Conservation (phyloP, 2,329 filamentous ascomycete species). For the Xylaria polymorpha region DNA sequence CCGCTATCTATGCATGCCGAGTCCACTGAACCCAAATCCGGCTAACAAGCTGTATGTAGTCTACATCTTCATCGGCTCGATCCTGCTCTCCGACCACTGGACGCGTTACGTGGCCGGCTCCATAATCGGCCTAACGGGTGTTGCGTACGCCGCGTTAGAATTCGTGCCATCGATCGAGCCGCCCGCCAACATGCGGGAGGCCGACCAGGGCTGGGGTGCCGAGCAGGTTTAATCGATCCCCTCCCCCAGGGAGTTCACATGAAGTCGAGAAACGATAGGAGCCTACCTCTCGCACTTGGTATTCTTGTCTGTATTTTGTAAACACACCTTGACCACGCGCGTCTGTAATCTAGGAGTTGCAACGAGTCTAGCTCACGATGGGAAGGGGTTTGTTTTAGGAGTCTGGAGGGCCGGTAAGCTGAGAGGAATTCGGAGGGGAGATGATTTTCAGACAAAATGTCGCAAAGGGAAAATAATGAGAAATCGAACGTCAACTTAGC, state of each 20-base stretch:
- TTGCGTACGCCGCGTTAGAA: constrained; percentile 81
- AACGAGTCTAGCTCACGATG: neutral
- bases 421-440: constrained; percentile 1
- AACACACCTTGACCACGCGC: constrained; percentile 4
- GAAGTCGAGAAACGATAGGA: neutral
- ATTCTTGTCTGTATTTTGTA: constrained; percentile 31
- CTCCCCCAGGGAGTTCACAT: neutral
- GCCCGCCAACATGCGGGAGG: constrained; percentile 83
- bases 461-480: neutral
- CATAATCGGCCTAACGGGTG: constrained; percentile 80
- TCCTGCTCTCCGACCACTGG: constrained; percentile 76
- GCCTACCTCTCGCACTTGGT: neutral
- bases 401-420: neutral
- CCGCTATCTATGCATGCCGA: neutral
- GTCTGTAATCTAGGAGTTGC: constrained; percentile 10
- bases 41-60: constrained; percentile 63
- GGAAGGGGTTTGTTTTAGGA: neutral
- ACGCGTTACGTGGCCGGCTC: constrained; percentile 81
- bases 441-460: neutral
- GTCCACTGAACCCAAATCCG: neutral
- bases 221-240: constrained; percentile 68
- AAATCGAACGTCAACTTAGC: neutral
- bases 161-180: constrained; percentile 83
- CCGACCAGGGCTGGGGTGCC: constrained; percentile 79
- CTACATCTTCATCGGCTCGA: constrained; percentile 93